Evolutionary conservation across 2,329 filamentous ascomycete species (phyloP).

Genomic region (Colletotrichum agaves): DNA sequence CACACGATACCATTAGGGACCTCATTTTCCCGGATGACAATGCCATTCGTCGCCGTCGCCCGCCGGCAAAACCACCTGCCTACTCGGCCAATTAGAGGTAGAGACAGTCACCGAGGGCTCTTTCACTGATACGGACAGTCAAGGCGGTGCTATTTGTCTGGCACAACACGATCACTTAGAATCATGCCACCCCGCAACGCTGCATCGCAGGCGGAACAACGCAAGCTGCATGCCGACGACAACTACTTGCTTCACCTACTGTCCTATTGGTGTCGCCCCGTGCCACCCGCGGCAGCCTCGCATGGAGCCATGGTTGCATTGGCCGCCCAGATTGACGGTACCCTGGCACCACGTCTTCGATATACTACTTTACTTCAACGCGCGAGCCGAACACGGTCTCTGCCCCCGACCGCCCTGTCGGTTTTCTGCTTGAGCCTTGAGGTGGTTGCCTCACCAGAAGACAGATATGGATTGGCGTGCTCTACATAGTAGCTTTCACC

Average conservation of each 20-base stretch:
- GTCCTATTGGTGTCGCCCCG: no score
- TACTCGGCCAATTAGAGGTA: conserved; percentile 1
- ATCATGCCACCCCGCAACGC: conserved; percentile 33
- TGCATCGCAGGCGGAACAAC: conserved; percentile 16
- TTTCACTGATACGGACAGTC: not conserved
- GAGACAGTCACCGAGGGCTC: not conserved
- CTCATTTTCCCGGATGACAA: no score
- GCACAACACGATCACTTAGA: conserved; percentile 5
- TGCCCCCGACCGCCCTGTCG: conserved; percentile 5
- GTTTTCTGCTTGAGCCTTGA: conserved; percentile 10
- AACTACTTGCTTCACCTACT: no score
- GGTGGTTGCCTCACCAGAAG: conserved; percentile 9
- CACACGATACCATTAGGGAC: no score
- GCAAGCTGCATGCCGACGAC: conserved; percentile 27
- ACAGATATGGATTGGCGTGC: not conserved
- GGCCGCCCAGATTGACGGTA: conserved; percentile 28
- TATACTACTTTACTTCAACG: conserved; percentile 24
- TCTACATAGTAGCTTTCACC: not conserved
- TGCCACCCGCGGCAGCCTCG: conserved; percentile 15
- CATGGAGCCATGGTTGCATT: conserved; percentile 29
- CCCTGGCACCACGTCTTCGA: conserved; percentile 28
- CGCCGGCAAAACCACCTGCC: not conserved
- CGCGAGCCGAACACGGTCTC: conserved; percentile 30
- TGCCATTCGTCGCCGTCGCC: not conserved
- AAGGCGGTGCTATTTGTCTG: conserved; percentile 15